Conservation (phyloP, 208 protist genomes). For the Leishmania martiniquensis region DNA sequence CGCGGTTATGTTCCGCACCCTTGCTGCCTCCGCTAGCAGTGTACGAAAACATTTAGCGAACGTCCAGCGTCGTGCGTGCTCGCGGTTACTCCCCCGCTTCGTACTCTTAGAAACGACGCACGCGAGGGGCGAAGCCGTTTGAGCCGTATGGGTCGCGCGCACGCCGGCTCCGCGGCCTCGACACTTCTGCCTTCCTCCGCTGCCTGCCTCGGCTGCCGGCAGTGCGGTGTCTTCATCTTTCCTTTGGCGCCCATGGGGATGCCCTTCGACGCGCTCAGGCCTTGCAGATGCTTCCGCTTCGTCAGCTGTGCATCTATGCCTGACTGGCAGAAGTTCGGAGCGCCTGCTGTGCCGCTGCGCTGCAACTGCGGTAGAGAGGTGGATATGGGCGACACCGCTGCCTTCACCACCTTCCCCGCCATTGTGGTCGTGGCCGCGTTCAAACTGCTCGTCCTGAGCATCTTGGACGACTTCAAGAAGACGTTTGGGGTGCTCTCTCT, state of each 20-base stretch:
- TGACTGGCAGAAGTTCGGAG: constrained; percentile 37
- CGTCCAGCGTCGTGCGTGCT: background rate
- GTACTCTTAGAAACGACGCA: background rate
- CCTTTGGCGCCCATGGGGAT: constrained; percentile 43
- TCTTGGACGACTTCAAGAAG: constrained; percentile 29
- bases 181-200: constrained; percentile 20
- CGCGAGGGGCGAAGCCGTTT: background rate
- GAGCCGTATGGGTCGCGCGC: constrained; percentile 22
- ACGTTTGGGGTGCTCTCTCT: constrained; percentile 30
- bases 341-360: constrained; percentile 16
- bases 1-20: background rate
- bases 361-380: constrained; percentile 38
- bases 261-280: constrained; percentile 44
- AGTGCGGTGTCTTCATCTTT: constrained; percentile 30
- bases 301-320: constrained; percentile 41
- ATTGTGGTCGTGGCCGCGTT: constrained; percentile 36
- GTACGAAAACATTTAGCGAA: background rate
- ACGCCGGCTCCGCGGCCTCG: constrained; percentile 16
- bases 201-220: constrained; percentile 26
- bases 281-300: background rate
- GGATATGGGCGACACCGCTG: constrained; percentile 41
- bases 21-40: background rate
- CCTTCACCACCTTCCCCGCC: constrained; percentile 55
- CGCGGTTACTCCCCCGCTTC: background rate
- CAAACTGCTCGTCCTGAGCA: constrained; percentile 27